Conservation (phyloP, 2,329 filamentous ascomycete genomes). For the Claviceps humidiphila region DNA sequence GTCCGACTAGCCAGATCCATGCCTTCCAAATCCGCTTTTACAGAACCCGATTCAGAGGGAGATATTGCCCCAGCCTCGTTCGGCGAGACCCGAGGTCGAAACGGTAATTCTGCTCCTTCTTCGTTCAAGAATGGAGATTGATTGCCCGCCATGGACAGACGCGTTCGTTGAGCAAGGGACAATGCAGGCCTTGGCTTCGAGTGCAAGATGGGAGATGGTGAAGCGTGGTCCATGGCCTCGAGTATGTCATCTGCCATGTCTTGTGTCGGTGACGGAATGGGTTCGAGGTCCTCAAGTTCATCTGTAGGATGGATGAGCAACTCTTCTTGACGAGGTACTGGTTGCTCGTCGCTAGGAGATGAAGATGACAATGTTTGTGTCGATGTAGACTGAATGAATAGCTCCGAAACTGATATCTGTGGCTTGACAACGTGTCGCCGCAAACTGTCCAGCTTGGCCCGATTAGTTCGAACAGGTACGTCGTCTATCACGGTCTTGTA, state of each 20-base stretch:
- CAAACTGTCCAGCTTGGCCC: constrained; percentile 10
- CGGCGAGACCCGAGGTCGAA: constrained; percentile 5
- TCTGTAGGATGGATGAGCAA: neutral
- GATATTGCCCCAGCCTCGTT: neutral
- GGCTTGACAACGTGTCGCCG: constrained; percentile 15
- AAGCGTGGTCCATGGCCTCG: constrained; percentile 38
- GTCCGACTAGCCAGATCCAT: constrained; percentile 44
- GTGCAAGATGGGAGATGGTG: constrained; percentile 43
- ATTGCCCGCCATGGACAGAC: constrained; percentile 61
- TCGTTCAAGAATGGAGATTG: constrained; percentile 25
- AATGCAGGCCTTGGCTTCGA: constrained; percentile 38
- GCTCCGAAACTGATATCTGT: constrained; percentile 12
- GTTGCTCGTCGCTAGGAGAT: neutral
- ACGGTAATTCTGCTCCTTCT: constrained; percentile 14
- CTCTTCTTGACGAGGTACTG: neutral
- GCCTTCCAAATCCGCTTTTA: constrained; percentile 10
- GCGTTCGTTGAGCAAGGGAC: constrained; percentile 65
- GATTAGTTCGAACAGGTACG: constrained; percentile 14
- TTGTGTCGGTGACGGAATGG: constrained; percentile 29
- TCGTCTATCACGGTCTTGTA: constrained; percentile 8
- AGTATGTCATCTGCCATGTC: constrained; percentile 43
- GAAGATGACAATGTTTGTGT: neutral
- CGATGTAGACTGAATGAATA: constrained; percentile 7
- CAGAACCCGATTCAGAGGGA: neutral
- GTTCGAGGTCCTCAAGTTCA: constrained; percentile 1